Conservation (phyloP, 139 green algal genomes). For the Penium margaritaceum region DNA sequence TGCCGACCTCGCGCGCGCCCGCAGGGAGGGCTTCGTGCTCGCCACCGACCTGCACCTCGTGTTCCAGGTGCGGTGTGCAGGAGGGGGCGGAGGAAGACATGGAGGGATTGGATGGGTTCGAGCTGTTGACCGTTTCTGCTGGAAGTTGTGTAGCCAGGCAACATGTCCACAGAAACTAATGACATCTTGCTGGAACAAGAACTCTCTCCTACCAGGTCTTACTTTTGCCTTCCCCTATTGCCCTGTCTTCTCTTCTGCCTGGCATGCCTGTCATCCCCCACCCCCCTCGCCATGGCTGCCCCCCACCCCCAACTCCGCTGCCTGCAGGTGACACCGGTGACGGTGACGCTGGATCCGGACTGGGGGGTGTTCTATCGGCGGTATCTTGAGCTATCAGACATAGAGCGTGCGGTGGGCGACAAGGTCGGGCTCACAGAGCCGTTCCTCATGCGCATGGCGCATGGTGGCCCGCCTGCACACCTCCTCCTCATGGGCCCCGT, state of each 20-base stretch:
- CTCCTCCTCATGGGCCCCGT: too few species aligned
- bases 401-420: conserved; percentile 1
- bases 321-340: conserved; percentile 9
- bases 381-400: not conserved
- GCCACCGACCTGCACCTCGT: conserved; percentile 35
- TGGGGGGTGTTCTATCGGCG: conserved; percentile 10
- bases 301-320: not conserved
- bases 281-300: not conserved
- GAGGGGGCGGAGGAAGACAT: too few species aligned
- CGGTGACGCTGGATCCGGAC: conserved; percentile 12
- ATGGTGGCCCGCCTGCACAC: too few species aligned
- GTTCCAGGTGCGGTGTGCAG: conserved; percentile 38
- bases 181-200: too few species aligned
- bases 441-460: conserved; percentile 19
- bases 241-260: not conserved
- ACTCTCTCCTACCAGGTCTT: not conserved
- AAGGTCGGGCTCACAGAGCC: conserved; percentile 25
- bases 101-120: too few species aligned
- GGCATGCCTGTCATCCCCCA: not conserved
- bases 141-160: too few species aligned
- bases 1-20: conserved; percentile 17
- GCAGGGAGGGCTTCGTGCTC: conserved; percentile 34
- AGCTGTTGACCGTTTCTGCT: too few species aligned
- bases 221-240: not conserved
- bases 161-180: too few species aligned